Evolutionary conservation across 441 rosid species (phyloP).

Genomic region (Euphorbia celastroides): DNA sequence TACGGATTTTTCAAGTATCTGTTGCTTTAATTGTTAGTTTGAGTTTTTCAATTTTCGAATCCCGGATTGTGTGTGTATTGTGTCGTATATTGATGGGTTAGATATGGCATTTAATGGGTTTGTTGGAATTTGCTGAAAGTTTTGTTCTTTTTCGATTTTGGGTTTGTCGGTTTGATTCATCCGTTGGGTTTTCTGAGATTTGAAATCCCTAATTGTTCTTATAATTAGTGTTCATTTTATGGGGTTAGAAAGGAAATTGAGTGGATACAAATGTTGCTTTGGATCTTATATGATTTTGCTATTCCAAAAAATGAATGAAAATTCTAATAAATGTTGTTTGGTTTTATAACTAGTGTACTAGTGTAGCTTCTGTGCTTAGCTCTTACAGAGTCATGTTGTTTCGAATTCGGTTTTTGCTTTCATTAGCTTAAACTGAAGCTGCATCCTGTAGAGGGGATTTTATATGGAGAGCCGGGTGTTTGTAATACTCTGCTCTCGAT

Average conservation of each 20-base stretch:
- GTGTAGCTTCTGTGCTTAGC: conserved; percentile 5
- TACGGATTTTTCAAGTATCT: background rate
- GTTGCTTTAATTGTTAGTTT: conserved; percentile 12
- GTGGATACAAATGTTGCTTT: conserved; percentile 12
- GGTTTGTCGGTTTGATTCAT: conserved; percentile 12
- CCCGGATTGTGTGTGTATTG: background rate
- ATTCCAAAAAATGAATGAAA: conserved; percentile 10
- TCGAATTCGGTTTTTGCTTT: background rate
- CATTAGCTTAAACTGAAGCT: background rate
- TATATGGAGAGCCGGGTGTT: too few species aligned
- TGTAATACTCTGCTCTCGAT: too few species aligned
- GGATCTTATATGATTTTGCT: conserved; percentile 21
- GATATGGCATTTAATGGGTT: conserved; percentile 2
- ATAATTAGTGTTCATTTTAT: background rate
- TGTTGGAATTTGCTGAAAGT: conserved; percentile 2
- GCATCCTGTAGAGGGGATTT: background rate
- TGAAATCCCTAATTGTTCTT: conserved; percentile 6
- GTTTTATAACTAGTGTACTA: conserved; percentile 1
- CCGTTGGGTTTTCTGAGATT: conserved; percentile 14
- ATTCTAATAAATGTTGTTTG: conserved; percentile 7
- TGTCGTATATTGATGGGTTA: background rate
- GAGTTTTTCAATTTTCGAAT: background rate
- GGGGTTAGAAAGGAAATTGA: background rate
- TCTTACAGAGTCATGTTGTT: background rate
- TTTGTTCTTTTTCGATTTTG: conserved; percentile 12